Percentiles rank a stretch among this genome's conserved stretches.
These are phyloP conservation scores for Carex parvula DNA, from an alignment of 176 grass and related monocot species.

Conservation along the genomic window DNA sequence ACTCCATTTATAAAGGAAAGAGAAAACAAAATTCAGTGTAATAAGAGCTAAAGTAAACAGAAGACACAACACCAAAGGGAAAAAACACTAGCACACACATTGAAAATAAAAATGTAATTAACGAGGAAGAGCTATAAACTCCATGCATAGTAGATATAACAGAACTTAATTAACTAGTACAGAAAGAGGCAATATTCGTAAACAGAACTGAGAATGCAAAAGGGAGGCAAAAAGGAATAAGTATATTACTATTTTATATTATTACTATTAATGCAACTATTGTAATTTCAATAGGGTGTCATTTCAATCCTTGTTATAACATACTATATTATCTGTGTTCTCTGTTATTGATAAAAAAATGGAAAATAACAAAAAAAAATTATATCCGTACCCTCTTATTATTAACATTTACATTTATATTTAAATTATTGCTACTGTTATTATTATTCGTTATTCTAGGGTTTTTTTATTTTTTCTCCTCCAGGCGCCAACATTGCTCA, in stretches of 20 bases:
- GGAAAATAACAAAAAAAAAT: neutral
- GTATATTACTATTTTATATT: too few species aligned
- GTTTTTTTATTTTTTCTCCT: too few species aligned
- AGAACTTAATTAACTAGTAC: neutral
- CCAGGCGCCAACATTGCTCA: neutral
- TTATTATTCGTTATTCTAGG: neutral
- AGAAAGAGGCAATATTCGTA: neutral
- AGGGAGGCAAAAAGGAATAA: neutral
- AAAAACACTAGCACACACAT: neutral
- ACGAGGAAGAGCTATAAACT: neutral
- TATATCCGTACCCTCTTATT: neutral
- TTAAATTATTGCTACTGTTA: neutral
- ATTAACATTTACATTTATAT: neutral
- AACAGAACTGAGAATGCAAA: neutral
- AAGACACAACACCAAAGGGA: neutral
- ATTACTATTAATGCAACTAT: neutral
- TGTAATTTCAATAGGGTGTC: neutral
- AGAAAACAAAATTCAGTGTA: neutral
- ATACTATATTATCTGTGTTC: neutral
- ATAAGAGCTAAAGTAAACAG: neutral
- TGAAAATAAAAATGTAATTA: neutral
- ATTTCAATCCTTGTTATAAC: neutral
- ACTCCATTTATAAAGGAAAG: neutral
- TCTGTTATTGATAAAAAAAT: neutral
- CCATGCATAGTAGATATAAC: neutral